Evolutionary conservation across 2,329 filamentous ascomycete genomes (phyloP).

Genomic region (Samsoniella hepiali): DNA sequence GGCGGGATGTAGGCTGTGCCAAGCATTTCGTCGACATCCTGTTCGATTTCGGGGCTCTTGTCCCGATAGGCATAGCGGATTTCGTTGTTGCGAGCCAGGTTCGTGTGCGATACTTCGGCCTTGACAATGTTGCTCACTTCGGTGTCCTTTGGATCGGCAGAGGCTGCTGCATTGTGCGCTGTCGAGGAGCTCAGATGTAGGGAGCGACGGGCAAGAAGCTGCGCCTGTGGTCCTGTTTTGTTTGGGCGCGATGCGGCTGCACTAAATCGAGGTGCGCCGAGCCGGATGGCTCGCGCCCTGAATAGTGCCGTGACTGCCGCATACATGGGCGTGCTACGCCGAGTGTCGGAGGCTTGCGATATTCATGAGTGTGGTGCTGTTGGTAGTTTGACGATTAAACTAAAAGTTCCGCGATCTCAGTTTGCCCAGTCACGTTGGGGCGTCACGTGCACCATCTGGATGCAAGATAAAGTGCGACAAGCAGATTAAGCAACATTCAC

Average conservation of each 20-base stretch:
- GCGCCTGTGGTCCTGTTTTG: neutral
- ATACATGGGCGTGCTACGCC: slow-evolving; percentile 18
- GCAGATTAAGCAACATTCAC: neutral
- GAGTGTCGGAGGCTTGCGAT: neutral
- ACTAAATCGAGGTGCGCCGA: slow-evolving; percentile 6
- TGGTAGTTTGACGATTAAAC: neutral
- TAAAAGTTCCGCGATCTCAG: slow-evolving; percentile 5
- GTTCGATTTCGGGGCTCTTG: slow-evolving; percentile 9
- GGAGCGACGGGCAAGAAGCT: neutral
- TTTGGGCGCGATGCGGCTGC: neutral
- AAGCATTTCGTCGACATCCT: slow-evolving; percentile 5
- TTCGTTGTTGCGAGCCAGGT: slow-evolving; percentile 1
- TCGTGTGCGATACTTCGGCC: slow-evolving; percentile 11
- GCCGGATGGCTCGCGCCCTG: slow-evolving; percentile 8
- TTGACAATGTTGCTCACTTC: neutral
- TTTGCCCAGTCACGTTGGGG: neutral
- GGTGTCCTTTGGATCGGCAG: neutral
- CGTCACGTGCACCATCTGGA: slow-evolving; percentile 13
- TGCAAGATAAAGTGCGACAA: neutral
- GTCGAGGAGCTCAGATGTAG: neutral
- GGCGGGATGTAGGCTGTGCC: slow-evolving; percentile 12
- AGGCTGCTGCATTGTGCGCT: neutral
- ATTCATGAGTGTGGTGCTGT: slow-evolving; percentile 4
- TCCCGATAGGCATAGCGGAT: slow-evolving; percentile 9
- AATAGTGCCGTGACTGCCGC: slow-evolving; percentile 13